A percentile compares a stretch with the other conserved stretches of the same genome.
Evolutionary conservation across 208 protist genomes (phyloP).

Genomic region (Crithidia fasciculata): DNA sequence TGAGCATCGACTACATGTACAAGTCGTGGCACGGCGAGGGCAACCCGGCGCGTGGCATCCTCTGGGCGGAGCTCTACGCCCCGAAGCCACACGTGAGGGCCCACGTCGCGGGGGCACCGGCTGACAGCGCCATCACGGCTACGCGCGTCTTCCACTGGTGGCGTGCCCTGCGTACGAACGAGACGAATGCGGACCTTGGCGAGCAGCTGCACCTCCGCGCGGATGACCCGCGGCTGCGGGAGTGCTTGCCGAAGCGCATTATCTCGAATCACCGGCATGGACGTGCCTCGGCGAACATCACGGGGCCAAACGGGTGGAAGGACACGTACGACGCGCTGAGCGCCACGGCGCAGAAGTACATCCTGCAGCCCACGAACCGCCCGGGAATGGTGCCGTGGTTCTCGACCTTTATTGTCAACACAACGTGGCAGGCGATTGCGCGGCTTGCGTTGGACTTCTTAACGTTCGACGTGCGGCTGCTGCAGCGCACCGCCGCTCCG

Average conservation of each 20-base stretch:
- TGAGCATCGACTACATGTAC: constrained; percentile 72
- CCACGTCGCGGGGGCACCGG: neutral
- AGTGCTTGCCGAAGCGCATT: constrained; percentile 17
- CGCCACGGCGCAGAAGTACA: constrained; percentile 2
- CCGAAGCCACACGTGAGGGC: constrained; percentile 18
- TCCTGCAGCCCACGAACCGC: constrained; percentile 57
- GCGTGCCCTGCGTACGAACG: neutral
- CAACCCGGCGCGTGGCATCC: constrained; percentile 72
- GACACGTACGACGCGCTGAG: constrained; percentile 22
- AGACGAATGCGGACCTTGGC: neutral
- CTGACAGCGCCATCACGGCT: neutral
- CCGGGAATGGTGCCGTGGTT: constrained; percentile 88
- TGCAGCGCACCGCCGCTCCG: constrained; percentile 45
- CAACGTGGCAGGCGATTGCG: constrained; percentile 63
- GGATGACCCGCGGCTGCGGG: constrained; percentile 21
- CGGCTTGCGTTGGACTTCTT: constrained; percentile 66
- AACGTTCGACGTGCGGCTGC: constrained; percentile 75
- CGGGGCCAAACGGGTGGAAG: constrained; percentile 17
- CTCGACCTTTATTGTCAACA: constrained; percentile 75
- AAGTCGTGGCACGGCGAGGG: constrained; percentile 51
- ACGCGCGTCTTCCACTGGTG: constrained; percentile 14
- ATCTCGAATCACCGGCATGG: constrained; percentile 4
- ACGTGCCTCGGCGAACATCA: neutral
- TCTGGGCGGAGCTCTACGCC: constrained; percentile 72
- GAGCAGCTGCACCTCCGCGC: constrained; percentile 18